Evolutionary conservation across 176 grass and related monocot species (phyloP), one percentile per base, ranked within the genome.

Genomic region (Carex cristatella): DNA sequence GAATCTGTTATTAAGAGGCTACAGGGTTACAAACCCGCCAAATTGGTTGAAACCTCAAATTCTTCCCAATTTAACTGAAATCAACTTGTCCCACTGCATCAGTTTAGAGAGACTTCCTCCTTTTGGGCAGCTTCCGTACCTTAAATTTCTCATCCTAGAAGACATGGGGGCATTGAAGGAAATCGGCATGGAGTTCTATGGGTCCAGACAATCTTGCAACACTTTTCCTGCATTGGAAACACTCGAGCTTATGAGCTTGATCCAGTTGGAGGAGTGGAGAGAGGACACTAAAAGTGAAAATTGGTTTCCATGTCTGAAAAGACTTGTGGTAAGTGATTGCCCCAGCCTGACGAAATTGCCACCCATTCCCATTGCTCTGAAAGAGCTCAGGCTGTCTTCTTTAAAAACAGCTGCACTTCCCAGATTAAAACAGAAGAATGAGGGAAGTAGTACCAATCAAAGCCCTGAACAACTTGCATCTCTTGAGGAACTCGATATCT

Each of bases 191-290:
- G 46, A 79, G 35, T 84, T 67, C 19, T 79, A 69, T 83, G 49
- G 15, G 12, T 62, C 6, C 1, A 30, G 44, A 11, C 62, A 5
- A 14, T 31, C 0, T 67, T 16, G 6, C 18, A 1, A 54, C 28
- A 28, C 9, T 61, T 84, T 88, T 57, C 70, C 86, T 68, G 48
- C 44, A 79, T 28, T 88, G 40, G 69, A 88, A 79, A 30, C 0
- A 0, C 44, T 86, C 1, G 0, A 70, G 76, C 8, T 81, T 40
- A 14, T 15, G 1, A 0, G 8, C 8, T 58, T 70, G 38, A 35
- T 44, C 40, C 19, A 31, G 40, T 67, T 79, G 42, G 85, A 86
- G 27, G 73, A 86, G 62, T 86, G 85, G 75, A 57, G 55, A 40
- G 44, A 10, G 4, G 28, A 79, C 13, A 40, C 10, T 59, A n/a